Evolutionary conservation across 2,329 filamentous ascomycete species (phyloP), one percentile per base, ranked within the genome.

Genomic region (Ophioceras dolichostomum): DNA sequence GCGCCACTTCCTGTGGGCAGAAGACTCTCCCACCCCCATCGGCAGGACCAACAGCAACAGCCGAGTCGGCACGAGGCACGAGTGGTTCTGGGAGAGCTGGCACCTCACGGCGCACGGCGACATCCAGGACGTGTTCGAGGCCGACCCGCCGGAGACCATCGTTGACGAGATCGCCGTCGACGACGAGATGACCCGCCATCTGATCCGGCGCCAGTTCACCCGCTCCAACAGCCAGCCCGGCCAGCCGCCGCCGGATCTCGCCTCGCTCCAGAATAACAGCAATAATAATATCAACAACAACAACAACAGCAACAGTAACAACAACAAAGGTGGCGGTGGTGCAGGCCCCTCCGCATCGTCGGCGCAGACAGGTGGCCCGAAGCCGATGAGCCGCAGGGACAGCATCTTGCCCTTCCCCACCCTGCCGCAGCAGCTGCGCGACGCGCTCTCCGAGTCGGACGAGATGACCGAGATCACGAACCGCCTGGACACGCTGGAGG

Each of bases 31-130:
- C 46, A 4, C 42, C 41, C 22, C 22, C 8, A 12, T 7, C 8
- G 22, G 22, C 22, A 44, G 19, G 47, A 47, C 38, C 50, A 45
- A 40, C 46, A 26, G 12, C 22, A 26, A 26, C 22, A 26, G 12
- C 22, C 8, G 22, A 7, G 22, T 7, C 22, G 22, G 22, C 22
- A 12, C 8, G 22, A 26, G 22, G 22, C 22, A 26, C 12, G 62
- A 55, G 29, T 66, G 63, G 43, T 80, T 83, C 49, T 83, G 78
- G 74, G 72, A 78, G 46, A 74, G 70, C 53, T 78, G 72, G 61
- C 68, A 71, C 33, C 74, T 87, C 50, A 80, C 76, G 6, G 76
- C 76, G 8, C 79, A 86, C 52, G 72, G 78, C 16, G 81, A 85
- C 50, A 65, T 87, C 24, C 73, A 51, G 30, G 45, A 39, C 5